Conservation (phyloP, 73 alveolate species). For the Halteria grandinella region DNA sequence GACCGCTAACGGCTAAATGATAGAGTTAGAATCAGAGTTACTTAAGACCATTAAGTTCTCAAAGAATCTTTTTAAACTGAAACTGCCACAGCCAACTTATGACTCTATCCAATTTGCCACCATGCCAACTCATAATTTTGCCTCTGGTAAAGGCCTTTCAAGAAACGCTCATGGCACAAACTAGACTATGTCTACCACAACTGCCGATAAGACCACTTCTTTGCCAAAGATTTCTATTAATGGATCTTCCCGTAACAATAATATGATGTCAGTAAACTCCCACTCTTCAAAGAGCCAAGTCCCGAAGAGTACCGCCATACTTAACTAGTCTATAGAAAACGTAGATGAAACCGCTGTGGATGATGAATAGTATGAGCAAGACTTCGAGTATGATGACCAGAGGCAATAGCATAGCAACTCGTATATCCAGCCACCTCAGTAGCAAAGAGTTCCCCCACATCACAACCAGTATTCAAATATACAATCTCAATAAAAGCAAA, state of each 20-base stretch:
- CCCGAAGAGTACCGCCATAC: too few relatives aligned
- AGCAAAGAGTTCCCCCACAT: neutral
- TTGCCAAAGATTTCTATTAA: too few relatives aligned
- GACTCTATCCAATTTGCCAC: conserved; percentile 19
- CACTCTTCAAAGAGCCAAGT: too few relatives aligned
- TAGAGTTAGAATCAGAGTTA: conserved; percentile 26
- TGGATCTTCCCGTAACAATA: too few relatives aligned
- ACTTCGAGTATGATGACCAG: conserved; percentile 8
- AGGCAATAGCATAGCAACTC: conserved; percentile 7
- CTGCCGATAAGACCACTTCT: too few relatives aligned
- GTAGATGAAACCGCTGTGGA: conserved; percentile 10
- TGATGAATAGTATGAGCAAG: conserved; percentile 35
- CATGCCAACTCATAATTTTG: conserved; percentile 25
- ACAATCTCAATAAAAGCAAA: neutral
- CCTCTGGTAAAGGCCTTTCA: too few relatives aligned
- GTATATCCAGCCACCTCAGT: neutral
- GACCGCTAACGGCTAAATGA: too few relatives aligned
- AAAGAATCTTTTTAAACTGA: conserved; percentile 6
- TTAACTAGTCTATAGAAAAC: too few relatives aligned
- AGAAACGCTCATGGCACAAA: too few relatives aligned
- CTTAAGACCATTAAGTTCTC: conserved; percentile 29
- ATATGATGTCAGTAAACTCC: too few relatives aligned
- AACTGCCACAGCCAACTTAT: conserved; percentile 26
- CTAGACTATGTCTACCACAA: too few relatives aligned
- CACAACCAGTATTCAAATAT: neutral